Evolutionary conservation across 345 rosid species (phyloP), one percentile per base, ranked within the genome.

Genomic region (Salix purpurea): DNA sequence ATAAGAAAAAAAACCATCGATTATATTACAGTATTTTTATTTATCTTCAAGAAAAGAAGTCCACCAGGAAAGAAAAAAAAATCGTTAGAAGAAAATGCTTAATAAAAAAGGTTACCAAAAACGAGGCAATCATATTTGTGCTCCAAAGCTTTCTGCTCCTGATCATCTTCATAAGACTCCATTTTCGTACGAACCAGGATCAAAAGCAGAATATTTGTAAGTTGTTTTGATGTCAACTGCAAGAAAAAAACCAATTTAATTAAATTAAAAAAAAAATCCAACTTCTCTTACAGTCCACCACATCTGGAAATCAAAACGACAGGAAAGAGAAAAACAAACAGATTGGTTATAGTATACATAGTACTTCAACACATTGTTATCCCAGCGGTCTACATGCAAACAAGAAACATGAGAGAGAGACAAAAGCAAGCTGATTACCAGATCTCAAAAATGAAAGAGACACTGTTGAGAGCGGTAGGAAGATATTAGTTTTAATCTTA

Each of bases 61-160:
- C 28, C 48, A 67, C 24, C 14, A 66, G 30, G n/a, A 2, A 34
- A 18, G 34, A 10, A 23, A 23, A 48, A 48, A 28, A 76, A 1
- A 50, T 42, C 71, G 58, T 65, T 18, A 69, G 42, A 5, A 39
- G 18, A 5, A 56, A 52, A 75, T 5, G 2, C 11, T 65, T 34
- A 7, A 16, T 2, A 74, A 16, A 26, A 75, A 24, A 58, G 12
- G 62, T 62, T 81, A 81, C 84, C 84, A 69, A 81, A 81, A 32
- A 81, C 46, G 21, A 81, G 84, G 70, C 84, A 81, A 0, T 81
- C 78, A 54, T 81, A 81, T 71, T 71, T 77, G 40, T 66, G 48
- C 48, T 46, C 69, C 56, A 44, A 28, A 50, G 36, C 66, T 37
- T 69, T 68, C 8, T 18, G 60, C 3, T 65, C 36, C 28, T 77